Evolutionary conservation across 306 rosid genomes (phyloP), one percentile per base, ranked within the genome.

Genomic region (Cyclanthera cordifolia): DNA sequence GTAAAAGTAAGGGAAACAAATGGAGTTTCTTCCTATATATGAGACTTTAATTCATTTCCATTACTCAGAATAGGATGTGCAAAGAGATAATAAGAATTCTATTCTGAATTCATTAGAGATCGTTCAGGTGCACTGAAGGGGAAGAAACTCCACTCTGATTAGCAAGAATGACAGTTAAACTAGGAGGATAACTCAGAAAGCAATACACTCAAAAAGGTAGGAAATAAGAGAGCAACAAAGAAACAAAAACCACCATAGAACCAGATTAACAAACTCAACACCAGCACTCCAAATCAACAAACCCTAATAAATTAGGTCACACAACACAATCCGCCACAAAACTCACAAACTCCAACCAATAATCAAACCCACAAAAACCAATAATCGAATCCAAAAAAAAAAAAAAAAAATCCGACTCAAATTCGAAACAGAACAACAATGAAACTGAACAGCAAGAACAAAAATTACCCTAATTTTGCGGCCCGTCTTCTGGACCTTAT

Each of bases 391-490:
- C 12, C 64, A 12, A 14, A 6, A 10, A 15, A 4, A 20, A 49
- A 32, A 3, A 53, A 5, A 46, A 46, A 24, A 25, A 23, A 53
- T 41, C 2, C 12, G 57, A 46, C n/a, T 28, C 3, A 27, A 46
- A 25, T 47, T 24, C 55, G 11, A 3, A 3, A 28, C 27, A 15
- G 52, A 20, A 30, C n/a, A n/a, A n/a, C n/a, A n/a, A n/a, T 15
- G 17, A 37, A 80, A 75, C 60, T 70, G 53, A 63, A 70, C 61
- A 73, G 60, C 12, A 70, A 59, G 4, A 15, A 13, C 30, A 6
- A 9, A 14, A 21, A 5, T 51, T 82, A 86, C 91, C 88, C 64
- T 73, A 71, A 77, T 79, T 75, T 54, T 58, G 52, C 84, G 78
- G 53, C 80, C 83, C 2, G 79, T 54, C 75, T 72, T 80, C 51